phyloP scores from a whole-genome alignment of 495 filamentous ascomycete genomes.

The Friedmanniomyces endolithicus region DNA sequence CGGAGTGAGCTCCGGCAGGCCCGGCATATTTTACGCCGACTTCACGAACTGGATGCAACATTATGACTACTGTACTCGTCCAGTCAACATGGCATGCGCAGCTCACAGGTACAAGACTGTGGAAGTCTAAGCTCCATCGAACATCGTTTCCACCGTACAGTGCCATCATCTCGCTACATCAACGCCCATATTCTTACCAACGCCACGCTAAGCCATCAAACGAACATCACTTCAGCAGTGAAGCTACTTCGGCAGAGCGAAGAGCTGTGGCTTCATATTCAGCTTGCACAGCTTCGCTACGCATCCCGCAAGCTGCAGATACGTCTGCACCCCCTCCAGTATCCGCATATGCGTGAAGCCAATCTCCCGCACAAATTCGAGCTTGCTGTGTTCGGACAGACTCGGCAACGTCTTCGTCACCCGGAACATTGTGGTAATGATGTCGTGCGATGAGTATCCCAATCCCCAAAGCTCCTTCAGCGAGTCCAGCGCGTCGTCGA shows the following conservation, averaged over 20 bases:
- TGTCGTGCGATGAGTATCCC: constrained; percentile 92
- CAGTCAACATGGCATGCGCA: too few species aligned
- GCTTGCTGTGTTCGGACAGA: constrained; percentile 81
- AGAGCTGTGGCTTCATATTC: constrained; percentile 89
- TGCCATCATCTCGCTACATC: too few species aligned
- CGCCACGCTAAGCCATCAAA: constrained; percentile 13
- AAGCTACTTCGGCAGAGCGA: constrained; percentile 39
- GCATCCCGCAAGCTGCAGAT: constrained; percentile 85
- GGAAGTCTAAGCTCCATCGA: too few species aligned
- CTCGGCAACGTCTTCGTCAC: constrained; percentile 90
- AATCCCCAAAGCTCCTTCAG: constrained; percentile 86
- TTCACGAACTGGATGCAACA: too few species aligned
- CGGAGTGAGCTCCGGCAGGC: neutral
- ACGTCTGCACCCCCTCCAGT: constrained; percentile 86
- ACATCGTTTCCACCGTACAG: too few species aligned
- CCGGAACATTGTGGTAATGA: constrained; percentile 97
- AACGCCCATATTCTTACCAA: neutral
- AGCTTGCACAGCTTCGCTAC: constrained; percentile 79
- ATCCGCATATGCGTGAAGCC: constrained; percentile 99
- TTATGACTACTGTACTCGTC: too few species aligned
- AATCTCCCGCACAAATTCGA: constrained; percentile 96
- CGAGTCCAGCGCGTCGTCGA: constrained; percentile 74
- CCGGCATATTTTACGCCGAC: too few species aligned
- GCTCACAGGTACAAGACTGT: too few species aligned
- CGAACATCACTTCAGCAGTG: neutral